These are phyloP conservation scores for Entoloma clypeatum DNA, from an alignment of 1,284 basidiomycete species.

Conservation along the genomic window DNA sequence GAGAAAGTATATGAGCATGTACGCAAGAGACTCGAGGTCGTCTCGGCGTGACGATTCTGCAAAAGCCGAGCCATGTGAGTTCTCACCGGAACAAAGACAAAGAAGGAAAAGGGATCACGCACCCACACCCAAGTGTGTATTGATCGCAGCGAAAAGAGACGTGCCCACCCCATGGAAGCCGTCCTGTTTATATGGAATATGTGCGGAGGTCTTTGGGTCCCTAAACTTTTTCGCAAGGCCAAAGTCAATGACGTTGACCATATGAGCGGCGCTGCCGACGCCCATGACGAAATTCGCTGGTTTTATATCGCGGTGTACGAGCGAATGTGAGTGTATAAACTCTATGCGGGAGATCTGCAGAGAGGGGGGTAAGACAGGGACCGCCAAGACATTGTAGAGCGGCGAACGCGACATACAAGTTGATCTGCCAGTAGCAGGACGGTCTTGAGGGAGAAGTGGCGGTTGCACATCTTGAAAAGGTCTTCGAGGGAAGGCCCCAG, in stretches of 20 bases:
- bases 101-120: slow-evolving; percentile 22
- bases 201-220: slow-evolving; percentile 80
- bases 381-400: slow-evolving; percentile 10
- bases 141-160: slow-evolving; percentile 91
- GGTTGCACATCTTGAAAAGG: slow-evolving; percentile 93
- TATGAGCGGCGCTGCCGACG: slow-evolving; percentile 47
- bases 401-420: slow-evolving; percentile 61
- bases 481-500: slow-evolving; percentile 92
- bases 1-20: slow-evolving; percentile 92
- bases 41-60: slow-evolving; percentile 84
- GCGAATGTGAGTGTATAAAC: slow-evolving; percentile 69
- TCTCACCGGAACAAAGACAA: background rate
- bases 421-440: slow-evolving; percentile 91
- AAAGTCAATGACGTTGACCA: slow-evolving; percentile 92
- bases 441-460: slow-evolving; percentile 90
- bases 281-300: slow-evolving; percentile 93
- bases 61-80: slow-evolving; percentile 2
- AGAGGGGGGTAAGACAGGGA: slow-evolving; percentile 7
- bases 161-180: slow-evolving; percentile 90
- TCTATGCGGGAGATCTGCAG: slow-evolving; percentile 69
- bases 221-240: slow-evolving; percentile 96
- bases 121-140: slow-evolving; percentile 91
- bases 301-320: slow-evolving; percentile 93
- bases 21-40: slow-evolving; percentile 88
- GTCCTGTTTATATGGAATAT: slow-evolving; percentile 91